Percentiles rank a stretch among this genome's conserved stretches.
Conservation (phyloP, 2,329 filamentous ascomycete species). For the Scorias spongiosa region DNA sequence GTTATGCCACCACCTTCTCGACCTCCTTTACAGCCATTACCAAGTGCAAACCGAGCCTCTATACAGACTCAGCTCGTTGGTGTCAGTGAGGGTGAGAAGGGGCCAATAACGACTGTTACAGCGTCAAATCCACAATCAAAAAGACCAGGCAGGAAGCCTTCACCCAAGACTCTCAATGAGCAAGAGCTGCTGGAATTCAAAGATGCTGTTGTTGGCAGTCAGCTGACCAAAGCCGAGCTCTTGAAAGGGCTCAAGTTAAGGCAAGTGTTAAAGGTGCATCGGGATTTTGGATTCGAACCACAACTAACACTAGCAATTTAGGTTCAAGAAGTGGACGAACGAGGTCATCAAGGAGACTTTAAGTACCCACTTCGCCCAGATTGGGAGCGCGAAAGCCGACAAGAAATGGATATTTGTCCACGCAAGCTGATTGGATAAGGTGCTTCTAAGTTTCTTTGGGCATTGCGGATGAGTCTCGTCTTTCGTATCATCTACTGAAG, state of each 20-base stretch:
- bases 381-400: constrained; percentile 45
- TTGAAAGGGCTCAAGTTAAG: constrained; percentile 61
- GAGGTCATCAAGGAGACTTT: constrained; percentile 58
- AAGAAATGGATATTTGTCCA: constrained; percentile 43
- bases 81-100: constrained; percentile 17
- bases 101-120: constrained; percentile 17
- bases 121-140: constrained; percentile 12
- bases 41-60: constrained; percentile 14
- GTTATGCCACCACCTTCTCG: constrained; percentile 26
- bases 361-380: constrained; percentile 46
- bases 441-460: no score
- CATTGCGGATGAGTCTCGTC: no score
- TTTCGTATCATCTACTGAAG: background rate
- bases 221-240: constrained; percentile 59
- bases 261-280: constrained; percentile 20
- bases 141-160: constrained; percentile 20
- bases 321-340: constrained; percentile 55
- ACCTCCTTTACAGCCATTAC: constrained; percentile 26
- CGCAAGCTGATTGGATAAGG: background rate
- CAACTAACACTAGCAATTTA: constrained; percentile 11
- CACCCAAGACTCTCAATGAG: constrained; percentile 35
- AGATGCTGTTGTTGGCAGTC: constrained; percentile 50
- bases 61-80: constrained; percentile 11
- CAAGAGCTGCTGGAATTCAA: constrained; percentile 55
- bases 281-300: no score